These are phyloP conservation scores for Aspergillus viridinutans DNA, from an alignment of 2,329 filamentous ascomycete species.

Conservation along the genomic window DNA sequence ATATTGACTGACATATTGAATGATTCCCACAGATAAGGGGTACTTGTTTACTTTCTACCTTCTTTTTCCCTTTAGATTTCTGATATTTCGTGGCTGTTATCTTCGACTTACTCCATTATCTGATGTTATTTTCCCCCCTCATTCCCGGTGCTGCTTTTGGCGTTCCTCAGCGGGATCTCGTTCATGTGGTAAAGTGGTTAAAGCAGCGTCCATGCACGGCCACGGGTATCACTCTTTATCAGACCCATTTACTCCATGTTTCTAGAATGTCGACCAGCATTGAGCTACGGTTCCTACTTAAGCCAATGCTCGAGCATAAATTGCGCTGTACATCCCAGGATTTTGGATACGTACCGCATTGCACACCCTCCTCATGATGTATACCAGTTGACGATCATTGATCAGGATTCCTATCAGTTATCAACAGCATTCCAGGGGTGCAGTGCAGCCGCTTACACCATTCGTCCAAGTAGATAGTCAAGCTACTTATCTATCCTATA, in stretches of 20 bases:
- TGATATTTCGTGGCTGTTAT: conserved; percentile 3
- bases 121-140: conserved; percentile 16
- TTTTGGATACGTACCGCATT: neutral
- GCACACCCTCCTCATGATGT: neutral
- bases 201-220: conserved; percentile 7
- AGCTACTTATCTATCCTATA: neutral
- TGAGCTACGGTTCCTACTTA: neutral
- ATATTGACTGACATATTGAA: neutral
- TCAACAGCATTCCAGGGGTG: neutral
- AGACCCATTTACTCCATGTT: neutral
- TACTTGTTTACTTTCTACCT: neutral
- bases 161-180: neutral
- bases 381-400: neutral
- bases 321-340: neutral
- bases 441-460: neutral
- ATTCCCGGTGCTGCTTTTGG: conserved; percentile 15
- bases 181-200: neutral
- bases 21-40: neutral
- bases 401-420: neutral
- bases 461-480: neutral
- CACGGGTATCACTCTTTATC: neutral
- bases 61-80: neutral
- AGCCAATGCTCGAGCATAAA: neutral
- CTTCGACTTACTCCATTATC: conserved; percentile 9
- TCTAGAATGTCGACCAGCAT: neutral